phyloP scores from a whole-genome alignment of 495 filamentous ascomycete species.

The Chaetomium cochliodes region DNA sequence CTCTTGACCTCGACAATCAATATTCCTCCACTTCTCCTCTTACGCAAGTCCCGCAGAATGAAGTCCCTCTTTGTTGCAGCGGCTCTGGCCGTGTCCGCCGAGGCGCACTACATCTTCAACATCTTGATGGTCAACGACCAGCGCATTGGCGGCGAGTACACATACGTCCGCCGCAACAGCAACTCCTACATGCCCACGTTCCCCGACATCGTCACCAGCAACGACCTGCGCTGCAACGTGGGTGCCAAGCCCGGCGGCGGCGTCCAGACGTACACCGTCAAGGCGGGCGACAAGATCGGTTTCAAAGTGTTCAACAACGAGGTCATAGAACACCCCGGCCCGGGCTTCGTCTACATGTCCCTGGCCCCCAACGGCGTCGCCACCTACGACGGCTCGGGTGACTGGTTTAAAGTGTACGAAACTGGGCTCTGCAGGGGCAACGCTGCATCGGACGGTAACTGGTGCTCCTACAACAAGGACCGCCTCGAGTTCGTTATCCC shows the following conservation, averaged over 20 bases:
- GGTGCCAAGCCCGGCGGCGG: slow-evolving; percentile 37
- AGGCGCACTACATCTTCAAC: slow-evolving; percentile 46
- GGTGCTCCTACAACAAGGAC: slow-evolving; percentile 42
- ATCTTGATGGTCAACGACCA: slow-evolving; percentile 44
- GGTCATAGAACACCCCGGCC: slow-evolving; percentile 49
- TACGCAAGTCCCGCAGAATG: background rate
- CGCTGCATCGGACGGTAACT: slow-evolving; percentile 35
- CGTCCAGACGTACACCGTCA: slow-evolving; percentile 38
- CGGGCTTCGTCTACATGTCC: slow-evolving; percentile 50
- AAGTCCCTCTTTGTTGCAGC: background rate
- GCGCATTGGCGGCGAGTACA: slow-evolving; percentile 41
- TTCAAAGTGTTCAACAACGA: slow-evolving; percentile 49
- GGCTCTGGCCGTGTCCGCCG: slow-evolving; percentile 26
- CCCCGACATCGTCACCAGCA: slow-evolving; percentile 40
- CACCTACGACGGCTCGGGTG: slow-evolving; percentile 49
- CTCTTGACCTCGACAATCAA: no score
- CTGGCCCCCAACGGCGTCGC: slow-evolving; percentile 44
- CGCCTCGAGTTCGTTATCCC: slow-evolving; percentile 53
- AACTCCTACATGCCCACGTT: slow-evolving; percentile 46
- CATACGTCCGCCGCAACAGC: slow-evolving; percentile 40
- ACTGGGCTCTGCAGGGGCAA: slow-evolving; percentile 35
- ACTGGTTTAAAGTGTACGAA: slow-evolving; percentile 56
- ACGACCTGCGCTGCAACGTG: slow-evolving; percentile 52
- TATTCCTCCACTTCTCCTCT: no score
- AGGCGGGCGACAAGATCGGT: slow-evolving; percentile 49